phyloP scores from a whole-genome alignment of 768 basidiomycete genomes.

The Lanmaoa rubissima region DNA sequence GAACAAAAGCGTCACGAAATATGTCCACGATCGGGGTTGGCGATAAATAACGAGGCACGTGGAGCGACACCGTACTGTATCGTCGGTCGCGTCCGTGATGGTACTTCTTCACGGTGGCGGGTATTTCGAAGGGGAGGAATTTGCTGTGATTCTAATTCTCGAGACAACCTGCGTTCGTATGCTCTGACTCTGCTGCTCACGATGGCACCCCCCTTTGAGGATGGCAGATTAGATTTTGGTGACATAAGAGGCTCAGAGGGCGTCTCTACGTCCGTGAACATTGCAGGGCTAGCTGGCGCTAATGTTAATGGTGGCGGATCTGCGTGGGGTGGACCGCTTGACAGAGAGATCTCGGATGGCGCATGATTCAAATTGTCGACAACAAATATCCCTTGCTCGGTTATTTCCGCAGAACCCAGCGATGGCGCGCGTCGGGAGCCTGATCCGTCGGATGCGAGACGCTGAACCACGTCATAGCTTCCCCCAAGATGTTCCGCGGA shows the following conservation, averaged over 20 bases:
- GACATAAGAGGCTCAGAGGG: neutral
- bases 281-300: slow-evolving; percentile 1
- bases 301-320: slow-evolving; percentile 22
- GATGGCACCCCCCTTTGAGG: slow-evolving; percentile 12
- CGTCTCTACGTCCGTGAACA: slow-evolving; percentile 2
- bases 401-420: slow-evolving; percentile 25
- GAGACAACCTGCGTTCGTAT: slow-evolving; percentile 60
- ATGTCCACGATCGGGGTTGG: slow-evolving; percentile 51
- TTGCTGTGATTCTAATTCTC: slow-evolving; percentile 44
- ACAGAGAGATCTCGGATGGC: slow-evolving; percentile 12
- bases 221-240: neutral
- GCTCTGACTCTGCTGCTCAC: slow-evolving; percentile 55
- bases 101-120: slow-evolving; percentile 41
- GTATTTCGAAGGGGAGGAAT: slow-evolving; percentile 38
- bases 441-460: slow-evolving; percentile 34
- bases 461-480: slow-evolving; percentile 69
- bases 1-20: slow-evolving; percentile 10
- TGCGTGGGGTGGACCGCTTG: slow-evolving; percentile 1
- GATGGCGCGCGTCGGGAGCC: slow-evolving; percentile 23
- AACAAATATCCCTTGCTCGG: slow-evolving; percentile 16
- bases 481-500: slow-evolving; percentile 64
- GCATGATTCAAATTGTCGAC: slow-evolving; percentile 5
- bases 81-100: slow-evolving; percentile 37
- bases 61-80: slow-evolving; percentile 68
- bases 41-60: slow-evolving; percentile 63